Conservation (phyloP, 2,329 filamentous ascomycete species). For the Phaeophleospora eucalypticola region DNA sequence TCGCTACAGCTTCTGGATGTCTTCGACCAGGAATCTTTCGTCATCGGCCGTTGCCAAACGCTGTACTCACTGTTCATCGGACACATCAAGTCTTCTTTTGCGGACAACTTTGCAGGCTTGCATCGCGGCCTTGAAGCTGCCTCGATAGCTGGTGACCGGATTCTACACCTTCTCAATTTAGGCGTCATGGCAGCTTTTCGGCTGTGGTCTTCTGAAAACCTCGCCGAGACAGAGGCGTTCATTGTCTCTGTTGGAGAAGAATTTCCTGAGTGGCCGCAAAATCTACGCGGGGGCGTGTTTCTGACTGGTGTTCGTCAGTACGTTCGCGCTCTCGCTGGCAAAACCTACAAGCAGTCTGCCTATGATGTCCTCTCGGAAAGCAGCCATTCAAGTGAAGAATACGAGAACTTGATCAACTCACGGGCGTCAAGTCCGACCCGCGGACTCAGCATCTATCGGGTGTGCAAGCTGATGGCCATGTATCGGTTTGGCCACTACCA, state of each 20-base stretch:
- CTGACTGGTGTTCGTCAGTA: conserved; percentile 64
- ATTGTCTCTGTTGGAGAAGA: conserved; percentile 71
- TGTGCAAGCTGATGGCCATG: conserved; percentile 42
- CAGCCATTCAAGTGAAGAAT: conserved; percentile 58
- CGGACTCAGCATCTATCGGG: conserved; percentile 65
- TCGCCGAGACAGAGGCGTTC: conserved; percentile 65
- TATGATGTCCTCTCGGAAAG: conserved; percentile 62
- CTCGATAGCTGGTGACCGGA: conserved; percentile 64
- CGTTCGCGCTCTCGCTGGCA: conserved; percentile 68
- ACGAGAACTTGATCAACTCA: conserved; percentile 50
- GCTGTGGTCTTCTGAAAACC: conserved; percentile 66
- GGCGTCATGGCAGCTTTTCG: conserved; percentile 64
- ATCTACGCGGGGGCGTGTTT: conserved; percentile 67
- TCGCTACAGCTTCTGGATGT: conserved; percentile 62
- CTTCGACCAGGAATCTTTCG: conserved; percentile 59
- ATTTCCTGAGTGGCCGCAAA: conserved; percentile 66
- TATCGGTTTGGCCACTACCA: conserved; percentile 42
- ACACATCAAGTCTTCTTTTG: conserved; percentile 63
- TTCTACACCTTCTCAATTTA: conserved; percentile 67
- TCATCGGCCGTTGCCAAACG: conserved; percentile 64
- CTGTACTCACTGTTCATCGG: conserved; percentile 66
- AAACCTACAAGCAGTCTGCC: conserved; percentile 55
- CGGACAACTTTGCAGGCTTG: conserved; percentile 55
- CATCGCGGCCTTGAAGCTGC: conserved; percentile 65
- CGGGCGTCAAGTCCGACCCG: conserved; percentile 56